A percentile compares a stretch with the other conserved stretches of the same genome.
phyloP scores from a whole-genome alignment of 2,329 filamentous ascomycete species.

The Lasiodiplodia hormozganensis region DNA sequence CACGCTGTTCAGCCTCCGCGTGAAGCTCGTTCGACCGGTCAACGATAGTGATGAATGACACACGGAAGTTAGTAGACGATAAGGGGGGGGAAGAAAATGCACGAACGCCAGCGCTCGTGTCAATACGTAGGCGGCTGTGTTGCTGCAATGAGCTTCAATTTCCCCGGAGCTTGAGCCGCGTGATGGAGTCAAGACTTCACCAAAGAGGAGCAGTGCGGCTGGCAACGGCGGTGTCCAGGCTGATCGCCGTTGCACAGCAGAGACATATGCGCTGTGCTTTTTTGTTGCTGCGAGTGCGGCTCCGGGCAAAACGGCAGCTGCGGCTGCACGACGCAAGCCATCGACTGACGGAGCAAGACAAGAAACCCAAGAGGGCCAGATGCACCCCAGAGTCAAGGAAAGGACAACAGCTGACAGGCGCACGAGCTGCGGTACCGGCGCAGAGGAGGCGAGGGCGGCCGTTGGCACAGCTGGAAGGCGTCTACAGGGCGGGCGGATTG shows the following conservation, averaged over 20 bases:
- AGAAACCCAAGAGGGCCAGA: neutral
- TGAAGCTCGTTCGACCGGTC: too few relatives aligned
- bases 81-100: too few relatives aligned
- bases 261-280: neutral
- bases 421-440: neutral
- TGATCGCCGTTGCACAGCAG: neutral
- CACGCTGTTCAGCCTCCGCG: neutral
- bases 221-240: neutral
- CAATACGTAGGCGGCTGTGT: too few relatives aligned
- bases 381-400: neutral
- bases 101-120: too few relatives aligned
- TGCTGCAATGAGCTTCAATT: too few relatives aligned
- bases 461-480: neutral
- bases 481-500: neutral
- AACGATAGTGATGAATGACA: too few relatives aligned
- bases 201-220: too few relatives aligned
- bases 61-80: too few relatives aligned
- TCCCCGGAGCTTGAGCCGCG: too few relatives aligned
- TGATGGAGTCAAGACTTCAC: too few relatives aligned
- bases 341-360: neutral
- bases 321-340: neutral
- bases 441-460: neutral
- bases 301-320: neutral
- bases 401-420: neutral
- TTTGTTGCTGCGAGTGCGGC: neutral